Evolutionary conservation across 116 monocot species (phyloP).

Genomic region (Zostera marina): DNA sequence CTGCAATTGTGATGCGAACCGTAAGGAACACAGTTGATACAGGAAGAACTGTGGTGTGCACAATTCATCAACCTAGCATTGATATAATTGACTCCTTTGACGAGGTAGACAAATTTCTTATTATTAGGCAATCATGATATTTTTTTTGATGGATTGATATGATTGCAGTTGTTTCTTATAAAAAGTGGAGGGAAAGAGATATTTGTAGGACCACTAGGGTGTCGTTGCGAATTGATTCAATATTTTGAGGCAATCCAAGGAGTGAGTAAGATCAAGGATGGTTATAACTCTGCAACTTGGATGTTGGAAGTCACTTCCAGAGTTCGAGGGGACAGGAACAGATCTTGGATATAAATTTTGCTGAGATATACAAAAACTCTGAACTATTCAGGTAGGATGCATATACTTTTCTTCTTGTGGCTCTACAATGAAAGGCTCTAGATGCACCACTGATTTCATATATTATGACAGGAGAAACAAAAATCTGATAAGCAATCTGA

Average conservation of each 20-base stretch:
- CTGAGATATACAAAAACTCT: slow-evolving; percentile 40
- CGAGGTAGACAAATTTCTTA: slow-evolving; percentile 34
- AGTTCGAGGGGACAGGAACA: slow-evolving; percentile 32
- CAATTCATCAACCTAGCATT: slow-evolving; percentile 92
- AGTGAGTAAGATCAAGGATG: slow-evolving; percentile 33
- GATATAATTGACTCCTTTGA: slow-evolving; percentile 89
- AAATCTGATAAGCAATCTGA: slow-evolving; percentile 11
- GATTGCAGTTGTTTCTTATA: slow-evolving; percentile 48
- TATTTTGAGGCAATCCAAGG: slow-evolving; percentile 51
- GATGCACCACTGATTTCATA: background rate
- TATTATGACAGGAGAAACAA: slow-evolving; percentile 15
- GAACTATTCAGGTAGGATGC: slow-evolving; percentile 19
- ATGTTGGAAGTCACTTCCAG: slow-evolving; percentile 41
- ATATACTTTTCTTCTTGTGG: background rate
- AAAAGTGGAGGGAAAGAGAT: slow-evolving; percentile 72
- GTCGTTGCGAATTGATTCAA: slow-evolving; percentile 31
- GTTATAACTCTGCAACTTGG: slow-evolving; percentile 63
- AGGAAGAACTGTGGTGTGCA: slow-evolving; percentile 83
- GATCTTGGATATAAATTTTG: slow-evolving; percentile 31
- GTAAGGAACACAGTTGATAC: slow-evolving; percentile 80
- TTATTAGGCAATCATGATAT: background rate
- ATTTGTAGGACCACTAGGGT: slow-evolving; percentile 66
- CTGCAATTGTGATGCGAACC: slow-evolving; percentile 88
- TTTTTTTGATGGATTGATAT: background rate
- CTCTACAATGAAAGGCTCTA: background rate